phyloP scores from a whole-genome alignment of 2,329 filamentous ascomycete genomes.

The Exophiala viscosa region DNA sequence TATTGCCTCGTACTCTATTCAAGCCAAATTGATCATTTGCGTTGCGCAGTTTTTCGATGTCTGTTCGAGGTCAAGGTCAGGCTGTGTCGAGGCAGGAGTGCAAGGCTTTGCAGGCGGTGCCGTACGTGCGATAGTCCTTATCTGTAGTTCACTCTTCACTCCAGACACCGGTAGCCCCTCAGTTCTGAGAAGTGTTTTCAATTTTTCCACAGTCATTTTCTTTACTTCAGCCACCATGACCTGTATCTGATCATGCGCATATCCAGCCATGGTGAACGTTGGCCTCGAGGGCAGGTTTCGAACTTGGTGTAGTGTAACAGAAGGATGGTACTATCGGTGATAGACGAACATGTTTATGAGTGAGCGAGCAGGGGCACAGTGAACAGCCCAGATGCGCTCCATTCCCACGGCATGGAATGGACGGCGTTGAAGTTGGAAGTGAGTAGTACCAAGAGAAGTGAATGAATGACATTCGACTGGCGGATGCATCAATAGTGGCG shows the following conservation, averaged over 20 bases:
- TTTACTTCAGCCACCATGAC: slow-evolving; percentile 45
- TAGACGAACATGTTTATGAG: neutral
- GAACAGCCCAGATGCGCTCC: neutral
- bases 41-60: slow-evolving; percentile 25
- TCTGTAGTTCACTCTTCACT: slow-evolving; percentile 78
- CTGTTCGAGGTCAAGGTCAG: slow-evolving; percentile 17
- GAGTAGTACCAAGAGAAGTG: neutral
- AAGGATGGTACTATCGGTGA: slow-evolving; percentile 1
- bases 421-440: neutral
- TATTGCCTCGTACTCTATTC: slow-evolving; percentile 18
- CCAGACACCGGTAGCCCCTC: slow-evolving; percentile 76
- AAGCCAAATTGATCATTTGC: slow-evolving; percentile 16
- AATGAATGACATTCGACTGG: too few relatives aligned
- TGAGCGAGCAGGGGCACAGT: neutral
- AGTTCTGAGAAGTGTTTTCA: slow-evolving; percentile 71
- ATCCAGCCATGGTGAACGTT: slow-evolving; percentile 16
- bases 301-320: slow-evolving; percentile 1
- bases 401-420: neutral
- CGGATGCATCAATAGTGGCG: too few relatives aligned
- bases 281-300: slow-evolving; percentile 1
- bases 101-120: neutral
- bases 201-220: slow-evolving; percentile 59
- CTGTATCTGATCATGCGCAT: slow-evolving; percentile 19
- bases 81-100: slow-evolving; percentile 29
- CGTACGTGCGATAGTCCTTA: slow-evolving; percentile 74